Percentiles rank a stretch among this genome's conserved stretches.
Evolutionary conservation across 495 filamentous ascomycete species (phyloP).

Genomic region (Aspergillus biplanus): DNA sequence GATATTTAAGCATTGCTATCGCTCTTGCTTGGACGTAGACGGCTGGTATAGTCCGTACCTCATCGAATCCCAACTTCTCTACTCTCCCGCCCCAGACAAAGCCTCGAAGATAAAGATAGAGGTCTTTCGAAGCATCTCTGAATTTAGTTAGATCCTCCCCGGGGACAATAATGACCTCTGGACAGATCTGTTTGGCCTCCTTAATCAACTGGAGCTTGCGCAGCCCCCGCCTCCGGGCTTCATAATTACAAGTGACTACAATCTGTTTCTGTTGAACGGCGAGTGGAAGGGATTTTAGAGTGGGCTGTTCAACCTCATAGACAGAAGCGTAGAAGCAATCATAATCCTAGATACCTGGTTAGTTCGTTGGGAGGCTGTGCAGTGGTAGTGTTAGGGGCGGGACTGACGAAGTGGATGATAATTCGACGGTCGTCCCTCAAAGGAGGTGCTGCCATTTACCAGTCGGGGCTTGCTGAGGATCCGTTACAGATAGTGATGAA

Average conservation of each 20-base stretch:
- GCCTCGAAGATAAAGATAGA: slow-evolving; percentile 69
- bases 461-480: background rate
- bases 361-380: slow-evolving; percentile 18
- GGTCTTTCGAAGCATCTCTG: slow-evolving; percentile 79
- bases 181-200: slow-evolving; percentile 79
- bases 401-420: slow-evolving; percentile 79
- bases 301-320: slow-evolving; percentile 78
- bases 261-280: slow-evolving; percentile 87
- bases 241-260: slow-evolving; percentile 94
- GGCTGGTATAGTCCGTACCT: slow-evolving; percentile 46
- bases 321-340: slow-evolving; percentile 95
- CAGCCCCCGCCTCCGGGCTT: slow-evolving; percentile 75
- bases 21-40: too few relatives aligned
- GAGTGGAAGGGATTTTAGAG: slow-evolving; percentile 70
- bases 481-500: background rate
- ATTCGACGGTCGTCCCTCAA: slow-evolving; percentile 65
- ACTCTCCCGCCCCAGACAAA: slow-evolving; percentile 76
- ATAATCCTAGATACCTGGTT: slow-evolving; percentile 63
- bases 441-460: slow-evolving; percentile 45
- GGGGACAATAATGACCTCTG: slow-evolving; percentile 80
- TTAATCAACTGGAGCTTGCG: slow-evolving; percentile 81
- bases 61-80: slow-evolving; percentile 86
- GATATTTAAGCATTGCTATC: background rate
- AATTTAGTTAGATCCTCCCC: slow-evolving; percentile 89
- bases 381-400: background rate